Percentiles rank a stretch among this genome's conserved stretches.
These are phyloP conservation scores for Gracilaria domingensis DNA, from an alignment of 23 red algal genomes.

Conservation along the genomic window DNA sequence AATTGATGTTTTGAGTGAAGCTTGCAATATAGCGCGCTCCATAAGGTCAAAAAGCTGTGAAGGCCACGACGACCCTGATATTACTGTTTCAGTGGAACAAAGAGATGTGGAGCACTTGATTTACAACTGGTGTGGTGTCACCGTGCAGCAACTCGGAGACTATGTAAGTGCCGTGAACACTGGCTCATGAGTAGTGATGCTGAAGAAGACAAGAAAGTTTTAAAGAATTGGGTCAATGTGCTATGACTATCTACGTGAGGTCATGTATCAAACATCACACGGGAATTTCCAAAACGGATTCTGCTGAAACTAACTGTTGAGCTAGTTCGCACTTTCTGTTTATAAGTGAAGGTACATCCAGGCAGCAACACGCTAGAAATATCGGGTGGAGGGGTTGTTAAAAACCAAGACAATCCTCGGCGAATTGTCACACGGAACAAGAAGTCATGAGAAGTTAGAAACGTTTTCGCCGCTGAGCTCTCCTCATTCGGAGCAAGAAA, in stretches of 20 bases:
- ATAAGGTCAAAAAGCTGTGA: background rate
- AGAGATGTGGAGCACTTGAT: conserved; percentile 38
- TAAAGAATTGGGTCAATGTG: too few relatives aligned
- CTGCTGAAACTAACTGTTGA: background rate
- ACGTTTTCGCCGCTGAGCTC: background rate
- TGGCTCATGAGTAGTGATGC: background rate
- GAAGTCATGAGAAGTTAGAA: conserved; percentile 3
- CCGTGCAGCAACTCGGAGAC: conserved; percentile 15
- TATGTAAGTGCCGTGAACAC: background rate
- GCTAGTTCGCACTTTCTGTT: conserved; percentile 1
- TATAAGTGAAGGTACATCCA: background rate
- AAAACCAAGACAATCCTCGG: background rate
- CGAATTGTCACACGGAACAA: background rate
- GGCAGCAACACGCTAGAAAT: background rate
- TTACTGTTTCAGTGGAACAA: conserved; percentile 11
- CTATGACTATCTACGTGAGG: too few relatives aligned
- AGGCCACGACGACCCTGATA: background rate
- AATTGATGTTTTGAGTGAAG: conserved; percentile 49
- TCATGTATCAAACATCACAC: too few relatives aligned
- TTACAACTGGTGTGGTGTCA: conserved; percentile 44
- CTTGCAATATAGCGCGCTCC: conserved; percentile 23
- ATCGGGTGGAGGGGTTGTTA: background rate
- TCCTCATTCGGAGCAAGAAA: background rate
- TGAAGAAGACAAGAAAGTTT: too few relatives aligned
- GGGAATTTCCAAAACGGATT: too few relatives aligned